Evolutionary conservation across 2,329 filamentous ascomycete species (phyloP), one percentile per base, ranked within the genome.

Genomic region (Cladobotryum mycophilum): DNA sequence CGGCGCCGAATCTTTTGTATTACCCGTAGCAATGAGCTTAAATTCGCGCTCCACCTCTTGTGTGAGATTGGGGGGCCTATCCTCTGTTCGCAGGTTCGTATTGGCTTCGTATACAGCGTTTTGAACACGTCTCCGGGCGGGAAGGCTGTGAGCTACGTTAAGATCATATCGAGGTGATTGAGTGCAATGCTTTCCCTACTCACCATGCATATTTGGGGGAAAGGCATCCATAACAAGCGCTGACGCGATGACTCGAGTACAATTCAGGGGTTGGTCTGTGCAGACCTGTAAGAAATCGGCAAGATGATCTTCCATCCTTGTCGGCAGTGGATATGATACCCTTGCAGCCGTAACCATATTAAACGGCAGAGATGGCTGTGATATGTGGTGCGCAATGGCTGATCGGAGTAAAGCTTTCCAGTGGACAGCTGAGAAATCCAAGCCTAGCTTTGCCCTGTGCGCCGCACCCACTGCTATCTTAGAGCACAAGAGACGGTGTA

Each of bases 171-270:
- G 8, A 30, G 25, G 4, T 14, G 14, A 4, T 12, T 13, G 4
- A 6, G 20, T 30, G n/a, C 12, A 33, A n/a, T 18, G 17, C 13
- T 44, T 44, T 30, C 17, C 1, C 20, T 20, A 37, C 47, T 45
- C 30, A 45, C 47, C 9, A 15, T 49, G 34, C 18, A 45, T 45
- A 14, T 13, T 18, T n/a, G 42, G 25, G 22, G 25, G 25, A 33
- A 45, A 49, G 17, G 43, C 37, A 8, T 51, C 37, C 22, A 51
- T 51, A 9, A 51, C 18, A 7, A 51, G 38, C 7, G 44, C 42
- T 15, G 48, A 51, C 6, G 48, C 20, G 11, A 51, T 22, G 14
- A 51, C n/a, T 2, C 4, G 9, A 35, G 30, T 18, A 20, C 34
- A 13, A n/a, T 37, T 22, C n/a, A 4, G 7, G 1, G 25, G 17